Evolutionary conservation across 768 basidiomycete species (phyloP).

Genomic region (Galerina marginata): DNA sequence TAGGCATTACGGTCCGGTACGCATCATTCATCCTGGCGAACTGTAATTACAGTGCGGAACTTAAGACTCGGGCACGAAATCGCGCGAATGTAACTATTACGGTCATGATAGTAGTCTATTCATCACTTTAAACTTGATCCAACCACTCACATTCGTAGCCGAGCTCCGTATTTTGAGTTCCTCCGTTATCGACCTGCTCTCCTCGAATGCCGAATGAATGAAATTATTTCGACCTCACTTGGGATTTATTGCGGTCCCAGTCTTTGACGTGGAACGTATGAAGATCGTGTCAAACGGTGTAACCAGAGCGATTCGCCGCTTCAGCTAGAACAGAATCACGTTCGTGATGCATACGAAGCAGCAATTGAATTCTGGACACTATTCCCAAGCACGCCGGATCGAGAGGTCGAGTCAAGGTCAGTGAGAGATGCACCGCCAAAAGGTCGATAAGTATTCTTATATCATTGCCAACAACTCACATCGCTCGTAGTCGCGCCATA

Average conservation of each 20-base stretch:
- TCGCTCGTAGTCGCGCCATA: not conserved
- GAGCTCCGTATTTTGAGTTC: not conserved
- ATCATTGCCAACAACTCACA: not conserved
- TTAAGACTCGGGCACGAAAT: not conserved
- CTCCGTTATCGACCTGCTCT: not conserved
- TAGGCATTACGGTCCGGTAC: not conserved
- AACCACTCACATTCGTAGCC: not conserved
- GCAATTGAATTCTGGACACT: not conserved
- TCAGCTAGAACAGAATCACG: not conserved
- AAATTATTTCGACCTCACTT: not conserved
- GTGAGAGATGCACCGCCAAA: not conserved
- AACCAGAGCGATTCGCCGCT: not conserved
- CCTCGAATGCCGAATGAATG: not conserved
- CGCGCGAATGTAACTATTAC: constrained; percentile 3
- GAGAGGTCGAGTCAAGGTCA: not conserved
- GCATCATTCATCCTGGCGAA: not conserved
- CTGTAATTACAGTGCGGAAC: not conserved
- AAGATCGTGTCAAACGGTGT: not conserved
- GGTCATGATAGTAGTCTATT: not conserved
- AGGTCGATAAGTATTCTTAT: too few relatives aligned
- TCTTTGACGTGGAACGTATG: not conserved
- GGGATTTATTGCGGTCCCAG: not conserved
- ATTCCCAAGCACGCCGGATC: not conserved
- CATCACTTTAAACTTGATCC: not conserved
- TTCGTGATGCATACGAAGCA: not conserved